Base-by-base conservation (phyloP, 164 flowering plant species). In the Vitis amurensis region DNA sequence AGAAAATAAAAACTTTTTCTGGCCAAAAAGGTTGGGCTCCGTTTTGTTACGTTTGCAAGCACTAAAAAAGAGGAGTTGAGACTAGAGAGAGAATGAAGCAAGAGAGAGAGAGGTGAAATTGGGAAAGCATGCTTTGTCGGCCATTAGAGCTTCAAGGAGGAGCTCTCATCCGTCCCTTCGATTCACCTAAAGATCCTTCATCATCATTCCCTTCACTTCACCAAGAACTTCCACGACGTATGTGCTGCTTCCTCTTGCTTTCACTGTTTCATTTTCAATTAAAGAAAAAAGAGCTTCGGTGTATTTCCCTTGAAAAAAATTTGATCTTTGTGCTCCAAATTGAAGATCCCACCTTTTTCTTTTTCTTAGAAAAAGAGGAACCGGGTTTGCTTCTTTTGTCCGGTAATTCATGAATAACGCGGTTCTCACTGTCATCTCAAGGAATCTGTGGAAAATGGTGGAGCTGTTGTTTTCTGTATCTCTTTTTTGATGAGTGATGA, bases 81-180 rank as follows among this genome's bases (percentile, higher is more conserved):
- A 29, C 23, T 15, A 11, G 14, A 15, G 29, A 14, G 68, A 57
- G 49, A 51, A 62, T 49, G 69, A 74, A 69, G 73, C 27, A 2
- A 17, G 67, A 69, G 44, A 61, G 76, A 71, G 64, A 61, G 75
- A 60, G 62, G 48, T 56, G 76, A 53, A 48, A 49, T 50, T 37
- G 44, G 44, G 71, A 68, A 68, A 70, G 81, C 82, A 77, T 77
- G 83, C 76, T 70, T 81, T 81, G 88, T 87, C 87, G 82, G 88
- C 88, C 90, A 87, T 83, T 76, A 75, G 65, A 80, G 85, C 81
- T 81, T 84, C 86, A 81, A 48, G 23, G 65, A 63, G 31, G 67
- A 75, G 78, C 71, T 70, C 68, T 61, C 69, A 59, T 30, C 68
- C 67, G 48, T 68, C 73, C 13, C 37, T 57, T 69, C 47, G 55